phyloP scores from a whole-genome alignment of 192 early-diverging fungal species.

The Glomus cerebriforme region DNA sequence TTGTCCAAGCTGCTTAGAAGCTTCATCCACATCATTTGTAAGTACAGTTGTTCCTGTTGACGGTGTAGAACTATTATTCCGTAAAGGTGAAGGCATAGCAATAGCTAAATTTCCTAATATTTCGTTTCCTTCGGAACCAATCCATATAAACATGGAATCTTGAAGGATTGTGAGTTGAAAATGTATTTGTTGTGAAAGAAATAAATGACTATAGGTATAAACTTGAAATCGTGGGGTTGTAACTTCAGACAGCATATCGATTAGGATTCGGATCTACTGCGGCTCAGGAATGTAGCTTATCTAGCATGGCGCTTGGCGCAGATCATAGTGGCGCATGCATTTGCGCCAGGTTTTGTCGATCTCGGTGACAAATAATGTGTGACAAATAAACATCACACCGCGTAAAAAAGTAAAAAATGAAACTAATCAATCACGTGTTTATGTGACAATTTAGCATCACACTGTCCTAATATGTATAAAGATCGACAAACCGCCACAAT shows the following conservation, averaged over 20 bases:
- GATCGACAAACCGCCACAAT: too few species aligned
- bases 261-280: too few species aligned
- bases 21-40: conserved; percentile 20
- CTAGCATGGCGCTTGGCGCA: too few species aligned
- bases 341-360: too few species aligned
- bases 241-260: conserved; percentile 18
- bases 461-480: too few species aligned
- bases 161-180: conserved; percentile 16
- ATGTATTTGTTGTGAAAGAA: neutral
- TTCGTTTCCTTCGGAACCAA: conserved; percentile 20
- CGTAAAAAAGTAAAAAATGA: too few species aligned
- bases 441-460: too few species aligned
- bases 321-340: too few species aligned
- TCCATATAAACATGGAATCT: conserved; percentile 27
- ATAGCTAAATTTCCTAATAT: conserved; percentile 26
- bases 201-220: conserved; percentile 6
- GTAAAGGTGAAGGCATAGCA: conserved; percentile 14
- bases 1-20: conserved; percentile 29
- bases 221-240: conserved; percentile 22
- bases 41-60: conserved; percentile 11
- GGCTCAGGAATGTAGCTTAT: too few species aligned
- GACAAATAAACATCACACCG: too few species aligned
- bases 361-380: too few species aligned
- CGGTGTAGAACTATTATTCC: neutral
- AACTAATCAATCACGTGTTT: too few species aligned